Evolutionary conservation across 176 grass and related monocot species (phyloP).

Genomic region (Rhynchospora pubera): DNA sequence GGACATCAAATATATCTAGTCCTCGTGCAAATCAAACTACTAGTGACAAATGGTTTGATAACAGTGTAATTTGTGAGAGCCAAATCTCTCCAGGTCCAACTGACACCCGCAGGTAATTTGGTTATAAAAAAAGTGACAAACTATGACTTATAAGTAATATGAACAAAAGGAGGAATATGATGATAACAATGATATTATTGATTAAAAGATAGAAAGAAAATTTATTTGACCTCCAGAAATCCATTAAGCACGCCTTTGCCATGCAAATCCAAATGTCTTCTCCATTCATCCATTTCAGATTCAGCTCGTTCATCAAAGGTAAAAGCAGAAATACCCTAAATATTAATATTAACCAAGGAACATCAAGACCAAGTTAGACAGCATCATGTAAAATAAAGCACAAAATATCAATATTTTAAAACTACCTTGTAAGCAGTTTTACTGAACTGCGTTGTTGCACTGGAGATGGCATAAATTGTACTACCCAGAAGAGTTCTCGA

Average conservation of each 20-base stretch:
- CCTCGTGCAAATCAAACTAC: background rate
- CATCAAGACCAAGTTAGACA: slow-evolving; percentile 10
- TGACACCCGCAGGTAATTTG: no score
- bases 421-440: slow-evolving; percentile 96
- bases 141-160: background rate
- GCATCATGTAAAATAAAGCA: background rate
- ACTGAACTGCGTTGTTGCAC: slow-evolving; percentile 88
- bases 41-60: background rate
- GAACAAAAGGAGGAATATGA: background rate
- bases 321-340: slow-evolving; percentile 88
- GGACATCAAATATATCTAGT: background rate
- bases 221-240: slow-evolving; percentile 68
- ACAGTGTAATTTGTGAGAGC: background rate
- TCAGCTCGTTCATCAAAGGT: slow-evolving; percentile 74
- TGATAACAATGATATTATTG: background rate
- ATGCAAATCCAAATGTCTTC: slow-evolving; percentile 66
- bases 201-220: background rate
- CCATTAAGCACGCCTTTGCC: slow-evolving; percentile 88
- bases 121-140: background rate
- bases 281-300: slow-evolving; percentile 71
- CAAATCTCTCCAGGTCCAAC: background rate
- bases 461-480: slow-evolving; percentile 90
- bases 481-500: slow-evolving; percentile 86
- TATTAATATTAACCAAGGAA: slow-evolving; percentile 10
- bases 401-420: background rate